Base-by-base conservation (phyloP, 1,139 yeast genomes). In the Suhomyces coccinellae region DNA sequence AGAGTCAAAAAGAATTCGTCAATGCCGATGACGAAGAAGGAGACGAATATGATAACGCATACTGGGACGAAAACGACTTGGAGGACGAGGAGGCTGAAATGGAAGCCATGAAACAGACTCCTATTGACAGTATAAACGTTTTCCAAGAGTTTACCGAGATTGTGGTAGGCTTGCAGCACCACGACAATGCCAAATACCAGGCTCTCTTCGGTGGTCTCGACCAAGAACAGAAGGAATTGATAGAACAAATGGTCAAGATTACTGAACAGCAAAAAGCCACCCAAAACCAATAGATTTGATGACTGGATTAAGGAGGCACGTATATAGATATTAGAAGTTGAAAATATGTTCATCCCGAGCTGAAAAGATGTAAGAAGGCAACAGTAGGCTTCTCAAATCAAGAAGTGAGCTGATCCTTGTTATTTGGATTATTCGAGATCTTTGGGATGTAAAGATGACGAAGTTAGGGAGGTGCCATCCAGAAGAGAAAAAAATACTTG, bases 41-140 rank as follows among this genome's bases (percentile, higher is more conserved):
- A 15, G 62, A 52, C 17, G 65, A 56, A 16, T 74, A 61, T 16
- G 62, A 51, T 9, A 69, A 62, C 15, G 65, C 59, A 31, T 66
- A 61, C 37, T 69, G 58, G 36, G 58, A 65, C 6, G 45, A 42
- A 6, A 79, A 71, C 16, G 78, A 73, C 28, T 68, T 66, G 32
- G 79, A 71, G 48, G 73, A 69, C 15, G 80, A 76, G 42, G 79
- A 75, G 44, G 83, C 82, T 11, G 79, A 77, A 48, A 71, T 77
- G 49, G 83, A 79, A 52, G 76, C 82, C 27, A 64, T 75, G 62
- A 78, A 73, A 52, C 75, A 71, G 47, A 77, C 82, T 2, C 80
- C 82, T 11, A 65, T 80, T 44, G 83, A 79, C 55, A 53, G 60
- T 17, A 53, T 77, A 33, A 77, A 80, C 52, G 80, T 73, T 4